Percentiles rank a stretch among this genome's conserved stretches.
Evolutionary conservation across 306 rosid genomes (phyloP).

Genomic region (Ormosia emarginata): DNA sequence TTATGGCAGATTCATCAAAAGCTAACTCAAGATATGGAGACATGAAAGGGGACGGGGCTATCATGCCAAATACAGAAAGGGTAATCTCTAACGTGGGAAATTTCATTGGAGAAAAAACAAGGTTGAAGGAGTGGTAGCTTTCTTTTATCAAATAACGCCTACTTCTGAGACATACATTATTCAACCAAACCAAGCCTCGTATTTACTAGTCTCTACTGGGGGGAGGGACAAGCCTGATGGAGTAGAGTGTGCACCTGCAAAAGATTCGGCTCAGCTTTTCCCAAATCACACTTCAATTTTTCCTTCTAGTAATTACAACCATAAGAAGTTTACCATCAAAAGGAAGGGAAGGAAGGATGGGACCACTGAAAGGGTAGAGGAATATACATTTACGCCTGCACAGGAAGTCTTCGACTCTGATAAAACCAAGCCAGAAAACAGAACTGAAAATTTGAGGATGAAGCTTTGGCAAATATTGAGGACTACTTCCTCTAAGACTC

Average conservation of each 20-base stretch:
- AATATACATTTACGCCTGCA: constrained; percentile 46
- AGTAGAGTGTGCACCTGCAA: constrained; percentile 34
- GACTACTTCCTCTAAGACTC: constrained; percentile 53
- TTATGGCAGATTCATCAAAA: constrained; percentile 53
- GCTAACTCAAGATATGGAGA: constrained; percentile 38
- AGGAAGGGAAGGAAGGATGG: constrained; percentile 46
- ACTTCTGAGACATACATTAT: constrained; percentile 33
- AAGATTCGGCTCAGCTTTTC: constrained; percentile 33
- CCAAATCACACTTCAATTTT: constrained; percentile 40
- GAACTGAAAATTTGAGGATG: constrained; percentile 71
- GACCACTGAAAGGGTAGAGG: constrained; percentile 37
- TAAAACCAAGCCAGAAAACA: constrained; percentile 43
- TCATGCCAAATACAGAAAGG: constrained; percentile 42
- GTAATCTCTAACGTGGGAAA: constrained; percentile 33
- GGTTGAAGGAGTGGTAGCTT: constrained; percentile 35
- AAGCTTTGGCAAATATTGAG: constrained; percentile 85
- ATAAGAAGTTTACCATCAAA: constrained; percentile 39
- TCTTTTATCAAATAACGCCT: constrained; percentile 35
- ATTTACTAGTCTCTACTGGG: constrained; percentile 39
- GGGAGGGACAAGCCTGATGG: constrained; percentile 36
- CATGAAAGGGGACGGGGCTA: constrained; percentile 35
- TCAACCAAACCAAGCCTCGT: constrained; percentile 39
- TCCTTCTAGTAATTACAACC: constrained; percentile 38
- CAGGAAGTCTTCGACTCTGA: constrained; percentile 36
- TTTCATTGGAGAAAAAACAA: constrained; percentile 29